Evolutionary conservation across 2,329 filamentous ascomycete genomes (phyloP).

Genomic region (Emergomyces orientalis): DNA sequence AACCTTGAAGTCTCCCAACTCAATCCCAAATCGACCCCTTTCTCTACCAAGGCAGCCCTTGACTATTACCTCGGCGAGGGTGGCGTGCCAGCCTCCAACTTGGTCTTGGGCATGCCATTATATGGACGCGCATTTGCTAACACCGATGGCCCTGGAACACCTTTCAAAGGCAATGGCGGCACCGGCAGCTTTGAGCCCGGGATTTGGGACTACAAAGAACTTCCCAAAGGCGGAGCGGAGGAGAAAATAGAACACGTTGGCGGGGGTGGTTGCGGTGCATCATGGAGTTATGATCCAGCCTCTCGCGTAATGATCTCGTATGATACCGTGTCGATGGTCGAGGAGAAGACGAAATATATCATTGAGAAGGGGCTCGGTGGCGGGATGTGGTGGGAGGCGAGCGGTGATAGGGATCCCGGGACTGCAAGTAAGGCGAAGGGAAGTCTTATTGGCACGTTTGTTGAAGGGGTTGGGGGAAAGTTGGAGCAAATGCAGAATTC

Average conservation of each 20-base stretch:
- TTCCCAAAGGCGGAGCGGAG: slow-evolving; percentile 59
- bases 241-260: slow-evolving; percentile 50
- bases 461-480: slow-evolving; percentile 29
- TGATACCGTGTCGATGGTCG: slow-evolving; percentile 50
- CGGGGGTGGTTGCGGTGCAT: slow-evolving; percentile 49
- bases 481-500: slow-evolving; percentile 31
- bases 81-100: slow-evolving; percentile 55
- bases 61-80: slow-evolving; percentile 57
- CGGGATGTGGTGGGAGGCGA: slow-evolving; percentile 96
- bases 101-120: slow-evolving; percentile 91
- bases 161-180: slow-evolving; percentile 64
- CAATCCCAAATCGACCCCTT: slow-evolving; percentile 63
- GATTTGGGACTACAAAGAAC: slow-evolving; percentile 77
- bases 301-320: slow-evolving; percentile 66
- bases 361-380: slow-evolving; percentile 60
- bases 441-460: slow-evolving; percentile 57
- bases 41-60: slow-evolving; percentile 62
- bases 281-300: slow-evolving; percentile 63
- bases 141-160: slow-evolving; percentile 63
- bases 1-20: slow-evolving; percentile 57
- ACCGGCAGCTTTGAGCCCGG: slow-evolving; percentile 72
- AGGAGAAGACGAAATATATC: slow-evolving; percentile 63
- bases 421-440: slow-evolving; percentile 30
- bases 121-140: slow-evolving; percentile 80
- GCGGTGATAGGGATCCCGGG: slow-evolving; percentile 58